Base-by-base conservation (phyloP, 352 stramenopile species). In the Elongisporangium prolatum region DNA sequence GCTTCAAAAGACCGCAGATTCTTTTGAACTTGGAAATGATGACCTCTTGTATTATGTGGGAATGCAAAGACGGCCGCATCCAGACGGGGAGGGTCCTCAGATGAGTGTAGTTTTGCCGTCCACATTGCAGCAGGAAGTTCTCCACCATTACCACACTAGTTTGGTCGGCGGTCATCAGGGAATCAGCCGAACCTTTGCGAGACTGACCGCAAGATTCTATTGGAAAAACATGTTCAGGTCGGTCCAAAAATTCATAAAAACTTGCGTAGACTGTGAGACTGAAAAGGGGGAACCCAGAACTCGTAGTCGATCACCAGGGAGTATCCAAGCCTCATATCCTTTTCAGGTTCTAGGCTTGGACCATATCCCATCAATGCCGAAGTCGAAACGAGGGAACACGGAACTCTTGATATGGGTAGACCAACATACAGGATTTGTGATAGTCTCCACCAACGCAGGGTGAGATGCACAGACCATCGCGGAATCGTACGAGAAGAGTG, bases 301-400 rank as follows among this genome's bases (percentile, higher is more conserved):
- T 9, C 38, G 21, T 24, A 54, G 63, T 2, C 22, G 48, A 17
- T 65, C 57, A 37, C 62, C 57, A 0, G 62, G 62, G 24, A 69
- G 62, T 18, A 53, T 77, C 4, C 17, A 59, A 7, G 58, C 61
- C 0, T 57, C 61, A 0, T 50, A 62, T 1, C 61, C 68, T 7
- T 72, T 70, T 24, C 54, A 72, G 52, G 55, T 75, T 8, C 21
- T 75, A 0, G 64, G 58, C 0, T 71, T 73, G 69, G 65, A 76
- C 38, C 65, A 73, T 11, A 68, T 71, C 0, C 64, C 62, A 6
- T 69, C 62, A 4, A 28, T 76, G 5, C 69, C 69, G 0, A 60
- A 34, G 6, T 71, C 59, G 0, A 52, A 65, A 17, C 57, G 58
- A 9, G 69, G 69, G 0, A 77, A 77, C 24, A 66, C 62, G 0